Conservation (phyloP, 768 basidiomycete species). For the Pleurotus cornucopiae region DNA sequence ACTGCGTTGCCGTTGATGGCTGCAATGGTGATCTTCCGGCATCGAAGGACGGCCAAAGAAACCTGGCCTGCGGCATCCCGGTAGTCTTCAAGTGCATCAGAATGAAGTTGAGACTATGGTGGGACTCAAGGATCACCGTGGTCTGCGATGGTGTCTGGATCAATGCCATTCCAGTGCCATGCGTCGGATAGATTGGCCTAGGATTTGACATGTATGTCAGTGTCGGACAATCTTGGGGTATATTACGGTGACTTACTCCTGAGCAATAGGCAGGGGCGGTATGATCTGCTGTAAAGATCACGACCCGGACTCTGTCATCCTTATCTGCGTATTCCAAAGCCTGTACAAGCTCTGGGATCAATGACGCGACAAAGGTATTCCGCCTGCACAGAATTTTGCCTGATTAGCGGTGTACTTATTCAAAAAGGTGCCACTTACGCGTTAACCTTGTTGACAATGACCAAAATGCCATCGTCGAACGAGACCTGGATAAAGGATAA, state of each 20-base stretch:
- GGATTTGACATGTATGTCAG: not conserved
- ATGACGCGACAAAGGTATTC: conserved; percentile 34
- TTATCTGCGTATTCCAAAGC: conserved; percentile 46
- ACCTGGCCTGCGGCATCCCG: conserved; percentile 46
- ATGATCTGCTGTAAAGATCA: conserved; percentile 48
- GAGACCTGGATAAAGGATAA: conserved; percentile 38
- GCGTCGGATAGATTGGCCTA: conserved; percentile 49
- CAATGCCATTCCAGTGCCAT: conserved; percentile 39
- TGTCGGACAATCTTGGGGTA: too few species aligned
- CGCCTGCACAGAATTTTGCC: conserved; percentile 25
- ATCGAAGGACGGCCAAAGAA: conserved; percentile 44
- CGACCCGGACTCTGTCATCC: conserved; percentile 49
- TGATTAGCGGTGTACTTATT: not conserved
- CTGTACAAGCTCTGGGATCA: conserved; percentile 35
- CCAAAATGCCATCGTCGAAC: conserved; percentile 38
- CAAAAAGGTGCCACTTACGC: conserved; percentile 26
- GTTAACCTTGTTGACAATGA: conserved; percentile 43
- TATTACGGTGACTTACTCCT: conserved; percentile 32
- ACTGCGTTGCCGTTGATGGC: conserved; percentile 50
- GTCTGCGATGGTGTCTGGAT: conserved; percentile 34
- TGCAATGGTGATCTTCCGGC: conserved; percentile 50
- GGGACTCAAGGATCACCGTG: conserved; percentile 28
- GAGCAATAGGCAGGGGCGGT: conserved; percentile 51
- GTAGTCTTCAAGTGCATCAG: conserved; percentile 42
- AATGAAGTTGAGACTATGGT: not conserved